These are phyloP conservation scores for Kockovaella imperatae DNA, from an alignment of 768 basidiomycete species.

Conservation along the genomic window DNA sequence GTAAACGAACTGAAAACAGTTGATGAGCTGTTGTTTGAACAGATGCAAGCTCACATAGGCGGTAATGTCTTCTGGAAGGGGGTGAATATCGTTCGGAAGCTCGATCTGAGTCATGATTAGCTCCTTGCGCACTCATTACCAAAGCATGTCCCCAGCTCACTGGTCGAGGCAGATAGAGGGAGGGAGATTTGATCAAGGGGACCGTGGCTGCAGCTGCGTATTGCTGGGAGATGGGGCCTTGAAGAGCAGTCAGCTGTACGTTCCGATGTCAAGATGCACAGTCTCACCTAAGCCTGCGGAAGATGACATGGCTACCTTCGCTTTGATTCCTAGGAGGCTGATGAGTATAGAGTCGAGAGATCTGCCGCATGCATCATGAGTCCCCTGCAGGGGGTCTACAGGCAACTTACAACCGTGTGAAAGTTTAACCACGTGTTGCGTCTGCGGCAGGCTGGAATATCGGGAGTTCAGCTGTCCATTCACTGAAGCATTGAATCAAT, in stretches of 20 bases:
- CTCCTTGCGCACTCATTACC: neutral
- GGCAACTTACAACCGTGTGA: too few species aligned
- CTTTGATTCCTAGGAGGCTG: too few species aligned
- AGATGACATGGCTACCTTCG: too few species aligned
- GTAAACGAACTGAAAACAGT: slow-evolving; percentile 70
- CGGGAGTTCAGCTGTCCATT: too few species aligned
- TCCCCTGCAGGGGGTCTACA: too few species aligned
- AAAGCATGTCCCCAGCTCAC: slow-evolving; percentile 48
- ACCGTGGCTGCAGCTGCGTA: slow-evolving; percentile 68
- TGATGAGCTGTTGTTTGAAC: neutral
- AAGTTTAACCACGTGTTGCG: too few species aligned
- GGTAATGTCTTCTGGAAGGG: slow-evolving; percentile 79
- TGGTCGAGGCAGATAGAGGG: slow-evolving; percentile 72
- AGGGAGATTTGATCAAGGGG: slow-evolving; percentile 86
- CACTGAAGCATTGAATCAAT: too few species aligned
- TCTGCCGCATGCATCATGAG: too few species aligned
- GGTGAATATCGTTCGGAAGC: slow-evolving; percentile 85
- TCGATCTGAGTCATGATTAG: slow-evolving; percentile 55
- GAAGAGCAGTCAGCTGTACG: neutral
- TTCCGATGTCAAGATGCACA: too few species aligned
- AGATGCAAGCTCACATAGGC: slow-evolving; percentile 60
- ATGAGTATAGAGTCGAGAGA: too few species aligned
- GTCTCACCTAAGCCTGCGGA: too few species aligned
- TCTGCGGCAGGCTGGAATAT: too few species aligned
- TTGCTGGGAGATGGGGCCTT: slow-evolving; percentile 51